Evolutionary conservation across 176 grass and related monocot genomes (phyloP).

Genomic region (Avena insularis): DNA sequence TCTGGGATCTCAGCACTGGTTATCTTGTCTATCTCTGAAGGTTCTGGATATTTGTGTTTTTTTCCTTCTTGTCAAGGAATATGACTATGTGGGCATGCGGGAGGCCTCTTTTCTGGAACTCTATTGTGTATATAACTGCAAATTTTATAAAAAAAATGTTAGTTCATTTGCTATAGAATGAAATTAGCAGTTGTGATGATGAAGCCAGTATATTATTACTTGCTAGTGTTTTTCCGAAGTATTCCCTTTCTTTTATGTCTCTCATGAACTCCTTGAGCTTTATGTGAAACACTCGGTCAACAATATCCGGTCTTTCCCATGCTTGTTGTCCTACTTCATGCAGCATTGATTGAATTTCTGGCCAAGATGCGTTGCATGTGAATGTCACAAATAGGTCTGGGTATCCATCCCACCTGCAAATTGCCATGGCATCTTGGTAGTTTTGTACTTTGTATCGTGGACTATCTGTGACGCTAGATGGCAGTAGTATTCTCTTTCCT

Average conservation of each 20-base stretch:
- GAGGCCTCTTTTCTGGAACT: conserved; percentile 32
- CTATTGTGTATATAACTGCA: conserved; percentile 11
- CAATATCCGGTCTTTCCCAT: conserved; percentile 25
- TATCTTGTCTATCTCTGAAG: conserved; percentile 23
- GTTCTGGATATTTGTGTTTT: not conserved
- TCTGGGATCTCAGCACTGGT: not conserved
- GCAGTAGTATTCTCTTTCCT: conserved; percentile 29
- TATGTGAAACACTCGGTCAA: conserved; percentile 38
- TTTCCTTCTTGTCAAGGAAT: not conserved
- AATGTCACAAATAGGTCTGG: conserved; percentile 36
- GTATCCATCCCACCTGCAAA: too few relatives aligned
- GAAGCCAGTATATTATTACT: not conserved
- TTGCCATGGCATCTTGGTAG: conserved; percentile 52
- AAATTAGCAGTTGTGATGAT: too few relatives aligned
- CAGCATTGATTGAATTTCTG: conserved; percentile 27
- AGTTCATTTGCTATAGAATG: not conserved
- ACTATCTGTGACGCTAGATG: conserved; percentile 28
- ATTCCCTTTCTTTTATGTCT: conserved; percentile 18
- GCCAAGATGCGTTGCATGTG: conserved; percentile 46
- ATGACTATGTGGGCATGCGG: conserved; percentile 41
- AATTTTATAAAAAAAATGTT: not conserved
- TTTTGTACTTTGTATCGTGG: conserved; percentile 38
- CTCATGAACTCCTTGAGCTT: conserved; percentile 16
- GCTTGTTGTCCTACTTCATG: not conserved
- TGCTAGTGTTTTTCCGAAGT: conserved; percentile 21